Evolutionary conservation across 2,329 filamentous ascomycete genomes (phyloP).

Genomic region (Pyricularia sp.): DNA sequence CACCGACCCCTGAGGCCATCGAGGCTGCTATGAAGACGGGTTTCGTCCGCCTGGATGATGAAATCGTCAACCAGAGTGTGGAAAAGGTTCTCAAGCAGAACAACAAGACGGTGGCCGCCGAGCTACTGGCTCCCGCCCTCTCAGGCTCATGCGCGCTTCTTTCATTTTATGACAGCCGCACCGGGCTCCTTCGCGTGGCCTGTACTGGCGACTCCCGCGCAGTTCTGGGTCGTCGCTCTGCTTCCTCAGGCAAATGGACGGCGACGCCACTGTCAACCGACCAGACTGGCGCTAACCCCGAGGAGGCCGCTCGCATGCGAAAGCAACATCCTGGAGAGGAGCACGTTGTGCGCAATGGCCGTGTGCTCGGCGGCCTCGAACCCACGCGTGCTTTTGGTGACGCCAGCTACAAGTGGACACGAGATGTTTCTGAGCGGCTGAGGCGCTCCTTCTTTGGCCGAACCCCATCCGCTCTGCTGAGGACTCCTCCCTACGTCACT

Average conservation of each 20-base stretch:
- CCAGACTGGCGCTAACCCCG: constrained; percentile 83
- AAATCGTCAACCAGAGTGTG: constrained; percentile 90
- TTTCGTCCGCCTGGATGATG: constrained; percentile 80
- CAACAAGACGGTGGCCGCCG: constrained; percentile 83
- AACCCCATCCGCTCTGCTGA: constrained; percentile 64
- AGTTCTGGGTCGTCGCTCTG: constrained; percentile 71
- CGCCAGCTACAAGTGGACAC: constrained; percentile 92
- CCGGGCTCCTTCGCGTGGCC: constrained; percentile 83
- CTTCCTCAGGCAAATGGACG: constrained; percentile 74
- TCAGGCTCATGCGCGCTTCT: constrained; percentile 96
- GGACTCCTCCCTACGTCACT: constrained; percentile 93
- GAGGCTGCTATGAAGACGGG: constrained; percentile 88
- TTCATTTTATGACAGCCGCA: constrained; percentile 87
- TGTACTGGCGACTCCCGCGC: constrained; percentile 96
- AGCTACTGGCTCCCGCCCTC: constrained; percentile 82
- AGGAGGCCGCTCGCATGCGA: constrained; percentile 74
- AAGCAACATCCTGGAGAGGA: constrained; percentile 84
- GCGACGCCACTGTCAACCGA: constrained; percentile 85
- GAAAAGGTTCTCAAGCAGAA: constrained; percentile 83
- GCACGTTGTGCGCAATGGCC: constrained; percentile 77
- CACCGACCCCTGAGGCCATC: constrained; percentile 70
- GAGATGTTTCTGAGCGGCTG: constrained; percentile 73
- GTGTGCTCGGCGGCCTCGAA: constrained; percentile 85
- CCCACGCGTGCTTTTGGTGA: constrained; percentile 93
- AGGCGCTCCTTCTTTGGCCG: constrained; percentile 83